Evolutionary conservation across 2,329 filamentous ascomycete species (phyloP).

Genomic region (Aspergillus sp.): DNA sequence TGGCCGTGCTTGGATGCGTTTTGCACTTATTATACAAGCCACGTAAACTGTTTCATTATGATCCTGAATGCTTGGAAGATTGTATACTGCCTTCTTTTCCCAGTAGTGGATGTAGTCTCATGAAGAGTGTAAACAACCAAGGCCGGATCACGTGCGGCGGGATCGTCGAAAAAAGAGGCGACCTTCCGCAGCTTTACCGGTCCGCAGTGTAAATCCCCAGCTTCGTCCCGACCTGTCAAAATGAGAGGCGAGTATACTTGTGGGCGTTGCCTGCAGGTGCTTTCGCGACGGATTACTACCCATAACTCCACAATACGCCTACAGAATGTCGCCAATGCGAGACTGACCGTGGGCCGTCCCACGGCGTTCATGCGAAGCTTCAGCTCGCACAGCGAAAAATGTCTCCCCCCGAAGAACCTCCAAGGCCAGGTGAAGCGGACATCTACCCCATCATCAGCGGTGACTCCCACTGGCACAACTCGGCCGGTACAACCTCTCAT

Average conservation of each 20-base stretch:
- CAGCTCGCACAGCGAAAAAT: slow-evolving; percentile 24
- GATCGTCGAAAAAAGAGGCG: not conserved
- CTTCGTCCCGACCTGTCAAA: slow-evolving; percentile 7
- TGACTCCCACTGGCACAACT: not conserved
- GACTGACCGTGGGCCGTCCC: slow-evolving; percentile 23
- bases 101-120: too few species aligned
- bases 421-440: slow-evolving; percentile 18
- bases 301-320: slow-evolving; percentile 20
- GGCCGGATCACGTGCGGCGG: slow-evolving; percentile 3
- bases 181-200: not conserved
- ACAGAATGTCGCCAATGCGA: slow-evolving; percentile 22
- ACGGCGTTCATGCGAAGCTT: slow-evolving; percentile 26
- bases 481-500: slow-evolving; percentile 15
- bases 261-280: slow-evolving; percentile 37
- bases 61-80: too few species aligned
- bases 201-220: not conserved
- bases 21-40: not conserved
- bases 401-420: slow-evolving; percentile 15
- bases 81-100: too few species aligned
- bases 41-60: too few species aligned
- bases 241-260: slow-evolving; percentile 43
- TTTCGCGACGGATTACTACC: slow-evolving; percentile 28
- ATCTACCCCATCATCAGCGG: slow-evolving; percentile 7
- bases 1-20: not conserved
- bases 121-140: too few species aligned